phyloP scores from a whole-genome alignment of 108 stramenopile species.

The Cyclotella cryptica region DNA sequence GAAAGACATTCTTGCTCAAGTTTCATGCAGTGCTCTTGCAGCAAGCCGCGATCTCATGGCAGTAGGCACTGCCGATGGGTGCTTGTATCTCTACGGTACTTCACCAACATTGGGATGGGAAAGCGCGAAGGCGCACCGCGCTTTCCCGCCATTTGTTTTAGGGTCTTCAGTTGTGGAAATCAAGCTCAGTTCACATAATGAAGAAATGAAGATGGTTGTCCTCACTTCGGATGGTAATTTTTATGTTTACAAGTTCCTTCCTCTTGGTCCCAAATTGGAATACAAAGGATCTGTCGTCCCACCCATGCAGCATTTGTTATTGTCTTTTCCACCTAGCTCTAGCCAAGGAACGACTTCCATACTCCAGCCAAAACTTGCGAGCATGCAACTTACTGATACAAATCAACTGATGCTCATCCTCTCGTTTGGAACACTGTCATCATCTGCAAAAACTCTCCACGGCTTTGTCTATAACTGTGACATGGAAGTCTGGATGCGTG shows the following conservation, averaged over 20 bases:
- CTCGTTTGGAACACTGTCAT: slow-evolving; percentile 38
- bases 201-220: slow-evolving; percentile 56
- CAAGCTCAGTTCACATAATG: slow-evolving; percentile 17
- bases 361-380: slow-evolving; percentile 63
- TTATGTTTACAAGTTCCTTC: slow-evolving; percentile 61
- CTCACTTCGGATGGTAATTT: slow-evolving; percentile 79
- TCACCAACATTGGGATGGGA: slow-evolving; percentile 79
- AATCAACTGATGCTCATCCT: slow-evolving; percentile 72
- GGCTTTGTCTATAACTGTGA: slow-evolving; percentile 76
- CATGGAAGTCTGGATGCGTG: slow-evolving; percentile 82
- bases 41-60: slow-evolving; percentile 63
- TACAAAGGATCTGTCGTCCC: slow-evolving; percentile 83
- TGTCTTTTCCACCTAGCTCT: slow-evolving; percentile 39
- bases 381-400: slow-evolving; percentile 74
- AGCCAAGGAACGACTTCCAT: slow-evolving; percentile 26
- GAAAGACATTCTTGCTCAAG: slow-evolving; percentile 76
- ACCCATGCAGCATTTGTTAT: slow-evolving; percentile 80
- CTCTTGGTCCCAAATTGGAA: slow-evolving; percentile 42
- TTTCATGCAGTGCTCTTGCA: slow-evolving; percentile 68
- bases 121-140: slow-evolving; percentile 70
- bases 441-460: slow-evolving; percentile 69
- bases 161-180: slow-evolving; percentile 69
- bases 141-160: slow-evolving; percentile 77
- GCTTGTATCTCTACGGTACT: slow-evolving; percentile 78
- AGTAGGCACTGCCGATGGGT: slow-evolving; percentile 80